Base-by-base conservation (phyloP, 306 rosid species). In the Trifolium pratense region DNA sequence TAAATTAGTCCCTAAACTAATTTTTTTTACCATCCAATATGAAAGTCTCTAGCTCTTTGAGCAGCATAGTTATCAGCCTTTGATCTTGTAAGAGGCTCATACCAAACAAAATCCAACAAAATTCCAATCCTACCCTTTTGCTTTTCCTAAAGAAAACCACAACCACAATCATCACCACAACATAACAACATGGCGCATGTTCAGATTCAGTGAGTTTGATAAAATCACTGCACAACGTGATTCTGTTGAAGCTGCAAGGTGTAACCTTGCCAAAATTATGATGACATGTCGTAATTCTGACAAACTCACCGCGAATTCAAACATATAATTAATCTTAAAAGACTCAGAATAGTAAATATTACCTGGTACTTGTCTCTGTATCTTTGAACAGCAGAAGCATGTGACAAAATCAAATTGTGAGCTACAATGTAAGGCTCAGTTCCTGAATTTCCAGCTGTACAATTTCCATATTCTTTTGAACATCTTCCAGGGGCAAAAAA, bases 11-110 rank as follows among this genome's bases (percentile, higher is more conserved):
- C 31, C 31, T 59, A 43, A 66, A 43, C 53, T 32, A 17, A 75
- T 23, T 53, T 40, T 12, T 43, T 60, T 90, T 90, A 93, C 98
- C 98, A 93, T 87, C 97, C 98, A 40, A 93, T 20, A 55, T 93
- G 98, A 70, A 93, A 93, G 82, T 93, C 98, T 75, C 92, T 89
- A 6, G 98, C 98, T 86, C 98, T 86, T 66, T 93, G 98, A 71
- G 98, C 98, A 34, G 98, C 98, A 66, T 80, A 85, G 75, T 79
- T 86, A 61, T 93, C 98, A 5, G 97, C 98, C 83, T 89, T 90
- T 40, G 90, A 84, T 78, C 93, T 78, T 21, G 98, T 89, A 75
- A 93, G 98, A 78, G 91, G 91, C 74, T 93, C 98, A 60, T 89
- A 90, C 98, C 98, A 93, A 36, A 89, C 91, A 60, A 93, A 90